Percentiles rank a stretch among this genome's conserved stretches.
phyloP scores from a whole-genome alignment of 768 basidiomycete species.

The Rhizopogon rudus region DNA sequence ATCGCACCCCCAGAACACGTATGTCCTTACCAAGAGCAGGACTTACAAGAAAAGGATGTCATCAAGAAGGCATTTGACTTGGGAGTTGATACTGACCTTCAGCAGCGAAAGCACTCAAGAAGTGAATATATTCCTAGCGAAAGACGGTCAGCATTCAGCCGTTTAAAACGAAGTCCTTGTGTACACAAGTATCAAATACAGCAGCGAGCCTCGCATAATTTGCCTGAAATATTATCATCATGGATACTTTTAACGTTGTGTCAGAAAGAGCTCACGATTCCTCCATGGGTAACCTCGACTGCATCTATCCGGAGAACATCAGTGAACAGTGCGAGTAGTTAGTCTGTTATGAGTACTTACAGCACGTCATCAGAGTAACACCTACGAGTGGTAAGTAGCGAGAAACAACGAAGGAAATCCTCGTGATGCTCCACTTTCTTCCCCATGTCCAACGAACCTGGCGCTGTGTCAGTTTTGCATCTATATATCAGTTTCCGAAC shows the following conservation, averaged over 20 bases:
- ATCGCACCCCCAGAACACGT: background rate
- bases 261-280: background rate
- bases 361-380: background rate
- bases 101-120: background rate
- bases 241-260: background rate
- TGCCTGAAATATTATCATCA: background rate
- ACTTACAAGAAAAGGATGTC: background rate
- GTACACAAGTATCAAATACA: background rate
- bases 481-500: background rate
- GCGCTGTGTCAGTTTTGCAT: background rate
- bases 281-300: background rate
- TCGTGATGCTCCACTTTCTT: background rate
- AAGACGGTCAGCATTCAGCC: background rate
- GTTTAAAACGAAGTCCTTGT: background rate
- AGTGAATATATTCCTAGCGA: background rate
- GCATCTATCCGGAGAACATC: background rate
- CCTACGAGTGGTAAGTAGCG: background rate
- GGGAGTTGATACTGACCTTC: background rate
- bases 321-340: background rate
- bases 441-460: background rate
- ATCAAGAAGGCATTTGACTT: background rate
- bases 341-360: background rate
- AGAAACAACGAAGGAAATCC: background rate
- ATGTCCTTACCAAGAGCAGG: background rate
- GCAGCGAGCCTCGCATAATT: no score